phyloP scores from a whole-genome alignment of 192 early-diverging fungal species.

The Coemansia sp. region DNA sequence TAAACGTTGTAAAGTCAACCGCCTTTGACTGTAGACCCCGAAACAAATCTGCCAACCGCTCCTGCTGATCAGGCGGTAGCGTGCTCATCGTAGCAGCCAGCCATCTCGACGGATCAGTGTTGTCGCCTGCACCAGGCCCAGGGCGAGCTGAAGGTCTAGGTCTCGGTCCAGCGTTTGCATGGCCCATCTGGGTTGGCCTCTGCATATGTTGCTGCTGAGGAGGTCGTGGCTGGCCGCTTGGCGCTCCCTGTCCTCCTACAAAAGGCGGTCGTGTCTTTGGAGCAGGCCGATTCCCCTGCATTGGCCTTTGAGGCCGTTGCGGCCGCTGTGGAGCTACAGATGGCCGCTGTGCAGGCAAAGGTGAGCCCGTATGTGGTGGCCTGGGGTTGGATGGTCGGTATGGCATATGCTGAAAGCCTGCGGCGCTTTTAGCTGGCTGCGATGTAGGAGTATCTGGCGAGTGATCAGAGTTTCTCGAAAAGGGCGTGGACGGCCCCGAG shows the following conservation, averaged over 20 bases:
- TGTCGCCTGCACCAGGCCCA: background rate
- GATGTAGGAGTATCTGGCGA: background rate
- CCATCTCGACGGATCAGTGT: slow-evolving; percentile 38
- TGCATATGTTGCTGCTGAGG: slow-evolving; percentile 10
- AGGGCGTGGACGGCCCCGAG: background rate
- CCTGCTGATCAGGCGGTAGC: slow-evolving; percentile 44
- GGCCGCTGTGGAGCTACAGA: slow-evolving; percentile 1
- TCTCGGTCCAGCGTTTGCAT: background rate
- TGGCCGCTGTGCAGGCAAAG: slow-evolving; percentile 1
- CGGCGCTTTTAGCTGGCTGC: background rate
- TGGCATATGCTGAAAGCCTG: background rate
- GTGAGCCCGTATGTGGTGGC: background rate
- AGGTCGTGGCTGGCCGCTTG: background rate
- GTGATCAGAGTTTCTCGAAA: slow-evolving; percentile 1
- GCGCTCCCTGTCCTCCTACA: background rate
- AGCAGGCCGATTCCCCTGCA: background rate
- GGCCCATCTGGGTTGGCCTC: background rate
- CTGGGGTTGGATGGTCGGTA: background rate
- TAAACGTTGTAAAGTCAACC: slow-evolving; percentile 36
- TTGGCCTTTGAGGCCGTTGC: slow-evolving; percentile 4
- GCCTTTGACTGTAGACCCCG: slow-evolving; percentile 40
- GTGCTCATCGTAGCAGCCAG: slow-evolving; percentile 38
- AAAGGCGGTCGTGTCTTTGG: background rate
- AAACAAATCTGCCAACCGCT: slow-evolving; percentile 36
- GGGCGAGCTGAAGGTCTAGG: slow-evolving; percentile 21